phyloP scores from a whole-genome alignment of 371 early-diverging fungal genomes.

The Rhizopus delemar region DNA sequence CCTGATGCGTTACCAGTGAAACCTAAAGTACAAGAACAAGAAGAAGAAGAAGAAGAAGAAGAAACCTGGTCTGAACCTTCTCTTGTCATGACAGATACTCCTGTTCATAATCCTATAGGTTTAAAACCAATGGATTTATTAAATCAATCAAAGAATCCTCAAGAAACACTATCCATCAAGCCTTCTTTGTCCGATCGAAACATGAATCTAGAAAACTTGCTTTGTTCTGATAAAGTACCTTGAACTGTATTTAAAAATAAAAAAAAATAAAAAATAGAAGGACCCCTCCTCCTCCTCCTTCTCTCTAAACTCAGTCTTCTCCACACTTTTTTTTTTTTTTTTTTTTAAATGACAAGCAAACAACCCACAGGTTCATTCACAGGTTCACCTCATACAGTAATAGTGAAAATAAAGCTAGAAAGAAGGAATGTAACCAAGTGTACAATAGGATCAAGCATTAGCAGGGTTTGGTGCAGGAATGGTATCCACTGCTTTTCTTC shows the following conservation, averaged over 20 bases:
- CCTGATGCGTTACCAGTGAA: neutral
- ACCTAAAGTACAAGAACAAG: neutral
- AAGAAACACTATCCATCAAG: neutral
- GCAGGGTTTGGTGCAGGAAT: slow-evolving; percentile 89
- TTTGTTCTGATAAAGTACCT: slow-evolving; percentile 5
- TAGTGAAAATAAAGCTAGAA: too few species aligned
- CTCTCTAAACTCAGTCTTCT: neutral
- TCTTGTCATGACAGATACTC: neutral
- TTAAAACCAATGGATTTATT: slow-evolving; percentile 27
- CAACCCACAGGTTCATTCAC: slow-evolving; percentile 17
- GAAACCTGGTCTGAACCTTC: slow-evolving; percentile 17
- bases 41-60: slow-evolving; percentile 19
- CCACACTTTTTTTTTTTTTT: neutral
- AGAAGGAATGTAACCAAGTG: neutral
- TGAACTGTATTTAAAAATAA: neutral
- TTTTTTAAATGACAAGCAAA: neutral
- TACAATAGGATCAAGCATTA: slow-evolving; percentile 78
- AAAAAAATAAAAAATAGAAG: too few species aligned
- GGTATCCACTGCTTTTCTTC: slow-evolving; percentile 78
- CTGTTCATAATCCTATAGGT: neutral
- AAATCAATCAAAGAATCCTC: slow-evolving; percentile 1
- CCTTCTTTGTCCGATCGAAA: slow-evolving; percentile 15
- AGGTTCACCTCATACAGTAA: slow-evolving; percentile 29
- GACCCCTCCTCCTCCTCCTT: too few species aligned
- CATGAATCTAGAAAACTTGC: slow-evolving; percentile 28